Evolutionary conservation across 352 stramenopile genomes (phyloP).

Genomic region (Phytophthora aleatoria): DNA sequence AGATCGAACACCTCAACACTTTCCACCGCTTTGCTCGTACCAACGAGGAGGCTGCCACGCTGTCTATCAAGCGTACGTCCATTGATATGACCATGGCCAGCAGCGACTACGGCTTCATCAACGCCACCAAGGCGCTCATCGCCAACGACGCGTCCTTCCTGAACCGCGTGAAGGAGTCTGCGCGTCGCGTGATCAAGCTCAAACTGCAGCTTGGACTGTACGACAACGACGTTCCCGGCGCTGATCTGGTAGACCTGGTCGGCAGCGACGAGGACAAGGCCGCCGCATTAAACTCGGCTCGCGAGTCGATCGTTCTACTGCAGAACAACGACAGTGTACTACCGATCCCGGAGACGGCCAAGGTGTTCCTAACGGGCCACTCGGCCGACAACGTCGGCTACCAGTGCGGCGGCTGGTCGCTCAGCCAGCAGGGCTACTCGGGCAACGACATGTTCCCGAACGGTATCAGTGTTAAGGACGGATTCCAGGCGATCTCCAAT

Average conservation of each 20-base stretch:
- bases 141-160: conserved; percentile 35
- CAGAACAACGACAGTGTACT: conserved; percentile 72
- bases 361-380: conserved; percentile 67
- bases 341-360: conserved; percentile 39
- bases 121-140: conserved; percentile 55
- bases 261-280: conserved; percentile 51
- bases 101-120: conserved; percentile 53
- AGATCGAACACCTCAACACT: conserved; percentile 86
- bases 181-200: conserved; percentile 64
- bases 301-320: conserved; percentile 81
- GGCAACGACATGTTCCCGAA: conserved; percentile 68
- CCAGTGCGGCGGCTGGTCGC: conserved; percentile 77
- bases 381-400: conserved; percentile 64
- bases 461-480: conserved; percentile 61
- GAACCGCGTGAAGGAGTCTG: conserved; percentile 64
- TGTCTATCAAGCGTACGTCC: conserved; percentile 73
- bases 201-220: conserved; percentile 76
- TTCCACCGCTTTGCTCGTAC: conserved; percentile 58
- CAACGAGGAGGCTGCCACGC: conserved; percentile 51
- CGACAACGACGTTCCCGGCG: conserved; percentile 60
- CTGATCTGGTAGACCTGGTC: conserved; percentile 46
- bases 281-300: conserved; percentile 56
- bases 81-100: conserved; percentile 93
- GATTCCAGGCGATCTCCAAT: conserved; percentile 41
- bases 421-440: conserved; percentile 84